phyloP scores from a whole-genome alignment of 345 rosid species.

The thale cress (Arabidopsis thaliana) region DNA sequence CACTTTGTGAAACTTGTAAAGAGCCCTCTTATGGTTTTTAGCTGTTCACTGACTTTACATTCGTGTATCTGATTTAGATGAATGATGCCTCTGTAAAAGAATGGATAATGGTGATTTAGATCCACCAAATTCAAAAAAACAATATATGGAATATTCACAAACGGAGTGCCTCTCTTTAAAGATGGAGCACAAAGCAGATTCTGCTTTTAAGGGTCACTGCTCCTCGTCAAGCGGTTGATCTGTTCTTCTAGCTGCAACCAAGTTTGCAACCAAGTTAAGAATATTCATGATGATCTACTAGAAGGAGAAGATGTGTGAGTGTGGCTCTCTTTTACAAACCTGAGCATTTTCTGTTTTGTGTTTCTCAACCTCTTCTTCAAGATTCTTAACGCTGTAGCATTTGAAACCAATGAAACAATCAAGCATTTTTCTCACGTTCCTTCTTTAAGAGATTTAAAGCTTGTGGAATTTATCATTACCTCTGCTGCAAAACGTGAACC shows the following conservation, averaged over 20 bases:
- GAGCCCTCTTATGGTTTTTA: neutral
- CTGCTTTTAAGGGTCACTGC: slow-evolving; percentile 6
- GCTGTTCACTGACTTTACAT: neutral
- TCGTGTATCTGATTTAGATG: neutral
- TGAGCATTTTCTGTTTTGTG: slow-evolving; percentile 11
- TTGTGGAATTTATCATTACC: neutral
- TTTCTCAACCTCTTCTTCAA: slow-evolving; percentile 24
- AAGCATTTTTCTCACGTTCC: neutral
- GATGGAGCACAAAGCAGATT: neutral
- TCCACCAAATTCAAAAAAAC: neutral
- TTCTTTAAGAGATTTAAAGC: too few species aligned
- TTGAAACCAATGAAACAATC: neutral
- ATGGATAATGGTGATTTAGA: neutral
- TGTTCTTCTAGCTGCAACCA: slow-evolving; percentile 21
- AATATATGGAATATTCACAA: neutral
- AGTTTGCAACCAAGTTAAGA: slow-evolving; percentile 13
- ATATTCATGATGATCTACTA: neutral
- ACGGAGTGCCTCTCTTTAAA: neutral
- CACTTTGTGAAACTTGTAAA: neutral
- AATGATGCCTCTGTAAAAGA: neutral
- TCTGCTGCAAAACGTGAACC: slow-evolving; percentile 6
- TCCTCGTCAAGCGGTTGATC: slow-evolving; percentile 9
- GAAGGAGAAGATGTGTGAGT: neutral
- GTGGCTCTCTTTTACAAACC: slow-evolving; percentile 13
- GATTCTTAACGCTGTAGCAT: slow-evolving; percentile 23